Conservation (phyloP, 2,329 filamentous ascomycete genomes). For the Coniochaeta sp. region DNA sequence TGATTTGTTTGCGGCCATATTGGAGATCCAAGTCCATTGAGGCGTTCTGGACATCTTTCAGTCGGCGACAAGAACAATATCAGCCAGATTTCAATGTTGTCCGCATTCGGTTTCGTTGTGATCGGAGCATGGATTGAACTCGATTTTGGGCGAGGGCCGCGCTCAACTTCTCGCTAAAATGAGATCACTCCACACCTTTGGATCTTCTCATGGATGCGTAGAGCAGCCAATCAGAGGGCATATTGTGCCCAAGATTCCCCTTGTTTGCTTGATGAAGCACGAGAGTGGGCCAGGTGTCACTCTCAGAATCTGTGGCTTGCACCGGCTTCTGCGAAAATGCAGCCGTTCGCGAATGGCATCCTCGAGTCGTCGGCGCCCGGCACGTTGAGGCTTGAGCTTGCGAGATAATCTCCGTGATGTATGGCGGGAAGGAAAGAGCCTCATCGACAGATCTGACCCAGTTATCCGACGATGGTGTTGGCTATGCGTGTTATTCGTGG, state of each 20-base stretch:
- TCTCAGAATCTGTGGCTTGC: too few relatives aligned
- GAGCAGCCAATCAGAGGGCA: slow-evolving; percentile 2
- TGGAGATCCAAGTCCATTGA: too few relatives aligned
- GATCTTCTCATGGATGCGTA: background rate
- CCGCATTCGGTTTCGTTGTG: background rate
- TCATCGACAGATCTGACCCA: background rate
- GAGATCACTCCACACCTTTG: background rate
- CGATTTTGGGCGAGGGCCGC: background rate
- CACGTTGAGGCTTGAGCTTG: slow-evolving; percentile 1
- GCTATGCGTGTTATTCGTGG: background rate
- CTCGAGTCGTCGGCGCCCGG: background rate
- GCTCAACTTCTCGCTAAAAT: background rate
- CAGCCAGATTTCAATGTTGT: too few relatives aligned
- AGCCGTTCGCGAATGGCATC: background rate
- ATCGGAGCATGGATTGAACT: background rate
- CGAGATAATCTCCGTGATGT: background rate
- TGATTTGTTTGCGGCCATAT: too few relatives aligned
- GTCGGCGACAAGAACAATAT: too few relatives aligned
- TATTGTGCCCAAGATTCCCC: slow-evolving; percentile 3
- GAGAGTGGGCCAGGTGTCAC: background rate
- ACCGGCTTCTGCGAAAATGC: background rate
- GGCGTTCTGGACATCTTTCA: too few relatives aligned
- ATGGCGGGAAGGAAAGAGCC: background rate
- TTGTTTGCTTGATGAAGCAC: background rate
- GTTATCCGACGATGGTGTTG: background rate